Base-by-base conservation (phyloP, 1,284 basidiomycete genomes). In the Phlebopus sp. region DNA sequence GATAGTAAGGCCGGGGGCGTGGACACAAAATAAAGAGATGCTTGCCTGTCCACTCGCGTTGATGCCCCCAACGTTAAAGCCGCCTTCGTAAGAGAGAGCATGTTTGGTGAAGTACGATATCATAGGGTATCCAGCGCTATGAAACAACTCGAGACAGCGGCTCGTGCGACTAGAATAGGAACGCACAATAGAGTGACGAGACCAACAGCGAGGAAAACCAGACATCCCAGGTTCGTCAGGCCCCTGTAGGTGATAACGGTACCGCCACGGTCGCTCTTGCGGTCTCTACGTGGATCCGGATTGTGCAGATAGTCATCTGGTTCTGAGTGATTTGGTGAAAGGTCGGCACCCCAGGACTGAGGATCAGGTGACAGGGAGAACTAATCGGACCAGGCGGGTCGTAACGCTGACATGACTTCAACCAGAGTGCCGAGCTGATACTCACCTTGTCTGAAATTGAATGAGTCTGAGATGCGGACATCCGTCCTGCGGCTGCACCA, bases 51-150 rank as follows among this genome's bases (percentile, higher is more conserved):
- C 92, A 11, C 79, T 79, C 4, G 80, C 81, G 63, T 94, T 95
- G 52, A 80, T 86, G 4, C 92, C 90, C 25, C 90, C 91, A 17
- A 91, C 59, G 59, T 90, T 90, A 64, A 85, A 89, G 2, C 82
- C 90, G 13, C 84, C 86, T 9, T 77, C 64, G 3, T 67, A 76
- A 2, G 81, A 79, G 21, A 71, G 71, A 10, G 60, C 55, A 21
- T 72, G 67, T 34, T 69, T 65, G 4, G 77, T 81, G 59, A 89
- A 83, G 62, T 82, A 85, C 10, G 79, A 76, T 58, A 90, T 78
- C 49, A 96, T 68, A 13, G 92, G 92, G 61, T 90, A 95, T 23
- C 87, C 92, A 18, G 83, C 89, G 59, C 86, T 88, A 49, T 29
- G 39, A 42, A 31, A 35, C 38, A 17, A 36, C 27, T 35, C 52